Percentiles rank a stretch among this genome's conserved stretches.
Evolutionary conservation across 768 basidiomycete species (phyloP).

Genomic region (Rhizopogon roseolus): DNA sequence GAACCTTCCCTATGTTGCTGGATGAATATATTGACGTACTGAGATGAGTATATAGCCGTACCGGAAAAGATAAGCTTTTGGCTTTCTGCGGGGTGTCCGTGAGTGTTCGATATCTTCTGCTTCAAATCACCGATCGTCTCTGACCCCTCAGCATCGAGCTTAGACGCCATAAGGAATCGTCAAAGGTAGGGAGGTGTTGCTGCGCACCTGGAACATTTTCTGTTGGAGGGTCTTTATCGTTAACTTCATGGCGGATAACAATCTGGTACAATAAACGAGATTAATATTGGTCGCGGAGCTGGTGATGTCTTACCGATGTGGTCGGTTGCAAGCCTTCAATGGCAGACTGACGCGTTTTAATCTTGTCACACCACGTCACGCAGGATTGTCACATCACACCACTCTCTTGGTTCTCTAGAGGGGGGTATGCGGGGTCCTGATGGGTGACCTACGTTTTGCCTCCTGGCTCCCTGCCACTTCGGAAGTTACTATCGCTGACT

Average conservation of each 20-base stretch:
- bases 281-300: not conserved
- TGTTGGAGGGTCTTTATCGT: slow-evolving; percentile 95
- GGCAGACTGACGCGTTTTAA: slow-evolving; percentile 8
- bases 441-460: slow-evolving; percentile 6
- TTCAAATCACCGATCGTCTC: slow-evolving; percentile 81
- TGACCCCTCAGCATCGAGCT: slow-evolving; percentile 74
- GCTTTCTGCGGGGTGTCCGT: slow-evolving; percentile 65
- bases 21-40: slow-evolving; percentile 4
- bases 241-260: slow-evolving; percentile 67
- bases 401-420: slow-evolving; percentile 10
- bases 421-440: slow-evolving; percentile 19
- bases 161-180: not conserved
- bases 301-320: slow-evolving; percentile 16
- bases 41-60: slow-evolving; percentile 27
- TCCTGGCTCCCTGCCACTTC: slow-evolving; percentile 17
- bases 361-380: slow-evolving; percentile 4
- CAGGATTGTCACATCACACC: slow-evolving; percentile 15
- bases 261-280: slow-evolving; percentile 1
- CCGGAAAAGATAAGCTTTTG: slow-evolving; percentile 98
- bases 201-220: slow-evolving; percentile 77
- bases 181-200: not conserved
- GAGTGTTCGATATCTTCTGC: slow-evolving; percentile 71
- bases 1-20: slow-evolving; percentile 71
- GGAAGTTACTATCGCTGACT: not conserved
- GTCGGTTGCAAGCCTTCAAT: slow-evolving; percentile 8